Evolutionary conservation across 169 alveolate genomes (phyloP), one percentile per base, ranked within the genome.

Genomic region (Prorocentrum cordatum): DNA sequence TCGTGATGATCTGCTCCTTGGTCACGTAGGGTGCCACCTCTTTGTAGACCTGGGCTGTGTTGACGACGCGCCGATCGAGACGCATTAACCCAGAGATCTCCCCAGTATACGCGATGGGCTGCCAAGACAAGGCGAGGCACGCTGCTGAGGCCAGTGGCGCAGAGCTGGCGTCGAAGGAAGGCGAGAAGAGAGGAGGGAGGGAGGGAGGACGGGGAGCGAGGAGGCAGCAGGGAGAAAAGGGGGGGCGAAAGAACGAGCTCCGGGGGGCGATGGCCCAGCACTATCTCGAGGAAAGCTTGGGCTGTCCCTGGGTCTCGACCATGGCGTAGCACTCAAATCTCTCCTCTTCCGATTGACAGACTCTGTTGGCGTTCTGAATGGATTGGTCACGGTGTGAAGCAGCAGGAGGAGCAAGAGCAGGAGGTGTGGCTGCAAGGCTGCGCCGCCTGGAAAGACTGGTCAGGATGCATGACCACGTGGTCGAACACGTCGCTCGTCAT

Each of bases 401-500:
- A n/a, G n/a, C n/a, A n/a, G n/a, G n/a, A n/a, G n/a, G n/a, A n/a
- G n/a, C n/a, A n/a, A n/a, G n/a, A n/a, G n/a, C n/a, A n/a, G n/a
- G n/a, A n/a, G n/a, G n/a, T n/a, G 14, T 39, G 50, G 14, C 50
- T 39, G 14, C 50, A 14, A 14, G 22, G 7, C 14, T 7, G 35
- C 1, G 87, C 87, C 87, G 54, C 87, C 50, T 77, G 54, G 64
- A 77, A 77, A 45, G 87, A 77, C 73, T 77, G 87, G 64, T 77
- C 87, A 3, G 87, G 87, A 20, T 77, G 87, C 87, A 77, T 77
- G 62, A 77, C 73, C 31, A 77, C 90, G 33, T 80, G 90, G 90
- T 80, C 90, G 29, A 80, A 80, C 36, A 80, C 90, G 42, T 80
- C 90, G 26, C 90, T 80, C n/a, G 90, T 80, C 90, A 80, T 80